A percentile compares a stretch with the other conserved stretches of the same genome.
Conservation (phyloP, 345 rosid species). For the Hypericum androsaemum region DNA sequence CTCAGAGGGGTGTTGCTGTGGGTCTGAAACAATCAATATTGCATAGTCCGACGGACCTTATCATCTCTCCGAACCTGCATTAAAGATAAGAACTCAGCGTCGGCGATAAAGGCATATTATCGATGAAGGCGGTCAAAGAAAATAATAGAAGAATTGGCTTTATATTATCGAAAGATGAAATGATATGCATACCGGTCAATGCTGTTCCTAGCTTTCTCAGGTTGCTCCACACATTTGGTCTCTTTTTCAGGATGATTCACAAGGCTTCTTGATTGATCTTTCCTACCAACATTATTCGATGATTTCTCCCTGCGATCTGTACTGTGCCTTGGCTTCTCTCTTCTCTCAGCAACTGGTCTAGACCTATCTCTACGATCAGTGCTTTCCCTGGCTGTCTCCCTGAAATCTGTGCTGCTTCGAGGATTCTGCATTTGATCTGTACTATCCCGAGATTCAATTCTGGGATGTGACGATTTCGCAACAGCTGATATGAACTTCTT, state of each 20-base stretch:
- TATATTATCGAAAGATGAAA: neutral
- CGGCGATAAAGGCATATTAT: slow-evolving; percentile 8
- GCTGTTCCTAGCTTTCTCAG: slow-evolving; percentile 65
- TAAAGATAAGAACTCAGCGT: slow-evolving; percentile 6
- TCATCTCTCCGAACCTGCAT: slow-evolving; percentile 75
- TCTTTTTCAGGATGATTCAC: slow-evolving; percentile 36
- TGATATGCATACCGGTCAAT: slow-evolving; percentile 59
- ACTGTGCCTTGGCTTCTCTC: slow-evolving; percentile 55
- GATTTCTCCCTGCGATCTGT: slow-evolving; percentile 56
- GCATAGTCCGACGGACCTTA: slow-evolving; percentile 81
- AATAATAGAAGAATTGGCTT: neutral
- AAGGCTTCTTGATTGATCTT: slow-evolving; percentile 43
- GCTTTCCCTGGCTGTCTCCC: neutral
- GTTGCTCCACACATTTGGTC: slow-evolving; percentile 24
- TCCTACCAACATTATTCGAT: slow-evolving; percentile 28
- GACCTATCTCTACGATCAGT: slow-evolving; percentile 10
- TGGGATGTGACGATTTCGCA: slow-evolving; percentile 38
- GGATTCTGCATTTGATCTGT: slow-evolving; percentile 26
- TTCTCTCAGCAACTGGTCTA: slow-evolving; percentile 35
- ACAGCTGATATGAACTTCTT: slow-evolving; percentile 75
- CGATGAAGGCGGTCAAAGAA: neutral
- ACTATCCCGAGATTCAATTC: slow-evolving; percentile 21
- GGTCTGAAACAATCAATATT: slow-evolving; percentile 90
- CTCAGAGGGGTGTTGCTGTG: slow-evolving; percentile 39
- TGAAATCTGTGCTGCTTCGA: slow-evolving; percentile 2